Evolutionary conservation across 495 filamentous ascomycete genomes (phyloP).

Genomic region (Penicillium coffeae): DNA sequence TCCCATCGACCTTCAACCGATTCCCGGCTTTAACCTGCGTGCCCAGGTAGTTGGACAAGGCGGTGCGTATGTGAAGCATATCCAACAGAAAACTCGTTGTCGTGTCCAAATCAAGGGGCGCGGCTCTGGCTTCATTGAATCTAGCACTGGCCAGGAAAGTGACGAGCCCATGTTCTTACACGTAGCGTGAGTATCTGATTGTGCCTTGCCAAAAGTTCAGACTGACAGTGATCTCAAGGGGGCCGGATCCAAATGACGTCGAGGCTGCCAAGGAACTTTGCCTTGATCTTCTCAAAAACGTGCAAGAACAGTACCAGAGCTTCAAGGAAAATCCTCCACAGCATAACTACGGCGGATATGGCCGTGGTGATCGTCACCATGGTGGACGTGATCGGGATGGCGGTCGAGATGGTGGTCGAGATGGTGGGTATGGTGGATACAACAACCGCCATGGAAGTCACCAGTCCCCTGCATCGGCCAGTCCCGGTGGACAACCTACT

Average conservation of each 20-base stretch:
- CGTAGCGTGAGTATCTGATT: conserved; percentile 63
- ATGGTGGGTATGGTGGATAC: conserved; percentile 29
- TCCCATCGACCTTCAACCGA: conserved; percentile 80
- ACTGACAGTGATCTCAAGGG: conserved; percentile 53
- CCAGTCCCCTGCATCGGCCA: conserved; percentile 36
- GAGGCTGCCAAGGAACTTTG: conserved; percentile 82
- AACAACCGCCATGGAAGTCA: conserved; percentile 34
- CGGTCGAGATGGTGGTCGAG: conserved; percentile 13
- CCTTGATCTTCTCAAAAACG: conserved; percentile 77
- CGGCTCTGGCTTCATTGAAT: conserved; percentile 92
- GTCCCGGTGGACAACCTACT: conserved; percentile 28
- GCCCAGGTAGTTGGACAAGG: conserved; percentile 93
- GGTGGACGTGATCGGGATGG: conserved; percentile 25
- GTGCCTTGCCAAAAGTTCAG: background rate
- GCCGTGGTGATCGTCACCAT: conserved; percentile 30
- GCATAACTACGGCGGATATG: conserved; percentile 50
- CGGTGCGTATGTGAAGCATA: conserved; percentile 93
- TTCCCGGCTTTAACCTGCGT: conserved; percentile 93
- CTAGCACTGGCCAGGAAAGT: conserved; percentile 75
- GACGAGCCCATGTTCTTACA: conserved; percentile 95
- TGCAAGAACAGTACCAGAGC: conserved; percentile 77
- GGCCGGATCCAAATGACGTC: conserved; percentile 83
- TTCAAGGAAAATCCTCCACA: conserved; percentile 83
- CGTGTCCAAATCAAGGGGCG: conserved; percentile 97
- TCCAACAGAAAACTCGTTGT: conserved; percentile 89